These are phyloP conservation scores for Teunomyces tritomae DNA, from an alignment of 805 yeast genomes.

Conservation along the genomic window DNA sequence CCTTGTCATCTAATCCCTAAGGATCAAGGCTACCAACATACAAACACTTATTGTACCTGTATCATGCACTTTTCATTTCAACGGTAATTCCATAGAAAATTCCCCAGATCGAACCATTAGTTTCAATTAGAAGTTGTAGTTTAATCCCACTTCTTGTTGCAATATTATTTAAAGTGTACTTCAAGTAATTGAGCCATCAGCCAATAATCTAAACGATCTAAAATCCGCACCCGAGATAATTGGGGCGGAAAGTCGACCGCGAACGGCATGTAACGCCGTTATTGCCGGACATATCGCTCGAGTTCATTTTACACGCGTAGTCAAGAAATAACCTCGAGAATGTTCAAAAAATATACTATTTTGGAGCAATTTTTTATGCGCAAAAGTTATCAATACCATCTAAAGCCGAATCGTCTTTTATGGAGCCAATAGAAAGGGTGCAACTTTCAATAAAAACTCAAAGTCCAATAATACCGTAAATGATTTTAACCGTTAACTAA, in stretches of 20 bases:
- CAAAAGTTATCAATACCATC: not conserved
- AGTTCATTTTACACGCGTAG: not conserved
- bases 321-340: not conserved
- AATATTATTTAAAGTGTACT: no score
- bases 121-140: no score
- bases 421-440: not conserved
- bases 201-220: not conserved
- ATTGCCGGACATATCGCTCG: not conserved
- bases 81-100: no score
- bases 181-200: no score
- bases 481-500: not conserved
- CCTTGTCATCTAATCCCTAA: not conserved
- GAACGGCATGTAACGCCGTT: not conserved
- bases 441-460: not conserved
- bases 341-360: not conserved
- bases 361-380: not conserved
- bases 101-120: no score
- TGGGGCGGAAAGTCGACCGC: not conserved
- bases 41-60: not conserved
- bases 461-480: no score
- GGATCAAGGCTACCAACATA: not conserved
- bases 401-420: conserved; percentile 2
- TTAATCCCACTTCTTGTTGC: no score
- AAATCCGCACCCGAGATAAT: not conserved
- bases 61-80: no score